Evolutionary conservation across 306 rosid species (phyloP), one percentile per base, ranked within the genome.

Genomic region (Dalbergia cochinchinensis): DNA sequence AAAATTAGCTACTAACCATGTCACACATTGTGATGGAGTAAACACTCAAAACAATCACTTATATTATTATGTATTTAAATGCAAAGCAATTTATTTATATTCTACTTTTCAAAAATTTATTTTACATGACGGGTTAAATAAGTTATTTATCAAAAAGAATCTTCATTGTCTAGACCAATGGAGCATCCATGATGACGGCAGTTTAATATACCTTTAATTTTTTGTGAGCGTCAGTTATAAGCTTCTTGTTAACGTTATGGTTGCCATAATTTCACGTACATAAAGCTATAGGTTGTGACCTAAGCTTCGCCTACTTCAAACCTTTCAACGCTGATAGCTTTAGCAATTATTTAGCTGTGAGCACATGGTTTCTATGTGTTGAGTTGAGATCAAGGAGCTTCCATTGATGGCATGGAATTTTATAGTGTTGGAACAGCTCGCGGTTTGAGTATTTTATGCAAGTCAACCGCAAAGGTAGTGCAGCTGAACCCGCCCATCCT

Each of bases 241-340:
- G 78, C 22, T 69, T 74, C 83, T 60, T 62, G 44, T 37, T 13
- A 55, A 79, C 73, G 77, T 86, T 69, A 42, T 41, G 69, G 6
- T 51, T 74, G 79, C 85, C 78, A 65, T 13, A 7, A 44, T 42
- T 11, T 61, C n/a, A 33, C 10, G 73, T 16, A 14, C n/a, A 6
- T 50, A 68, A 42, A 16, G 75, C 10, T 42, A 33, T 54, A 19
- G 77, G 31, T 65, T 67, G 76, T 53, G 63, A 66, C 57, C 69
- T 45, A 69, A 73, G 74, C 69, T 80, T 69, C 3, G 41, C 15
- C 10, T 54, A 76, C 41, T 47, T 31, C 13, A 54, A 75, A 76
- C 8, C 42, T 19, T 69, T 62, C 14, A 11, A 39, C 5, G 57
- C 22, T 44, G 15, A 35, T 31, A 66, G 69, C 26, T 26, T 54